These are phyloP conservation scores for Penicillium bialowiezense DNA, from an alignment of 495 filamentous ascomycete genomes.

Conservation along the genomic window DNA sequence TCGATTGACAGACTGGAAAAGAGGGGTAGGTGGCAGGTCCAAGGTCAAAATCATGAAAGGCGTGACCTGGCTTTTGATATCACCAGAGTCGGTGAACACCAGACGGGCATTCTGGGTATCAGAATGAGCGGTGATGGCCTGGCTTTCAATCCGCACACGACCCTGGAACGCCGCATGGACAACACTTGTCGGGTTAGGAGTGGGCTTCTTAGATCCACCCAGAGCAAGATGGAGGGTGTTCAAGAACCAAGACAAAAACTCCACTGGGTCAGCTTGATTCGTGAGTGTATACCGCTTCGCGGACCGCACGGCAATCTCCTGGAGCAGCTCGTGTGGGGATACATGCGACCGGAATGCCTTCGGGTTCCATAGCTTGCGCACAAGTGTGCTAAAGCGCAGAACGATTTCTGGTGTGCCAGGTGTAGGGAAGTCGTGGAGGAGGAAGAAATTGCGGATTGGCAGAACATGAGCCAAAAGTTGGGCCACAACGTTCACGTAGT, in stretches of 20 bases:
- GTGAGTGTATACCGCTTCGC: conserved; percentile 92
- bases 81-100: conserved; percentile 87
- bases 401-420: conserved; percentile 54
- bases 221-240: conserved; percentile 91
- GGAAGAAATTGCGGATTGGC: conserved; percentile 88
- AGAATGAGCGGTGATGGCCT: conserved; percentile 89
- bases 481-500: conserved; percentile 96
- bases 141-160: conserved; percentile 84
- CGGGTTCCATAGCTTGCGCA: conserved; percentile 98
- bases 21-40: conserved; percentile 85
- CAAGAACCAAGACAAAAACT: conserved; percentile 95
- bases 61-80: conserved; percentile 69
- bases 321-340: conserved; percentile 93
- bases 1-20: conserved; percentile 92
- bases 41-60: conserved; percentile 89
- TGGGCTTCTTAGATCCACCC: conserved; percentile 84
- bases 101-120: conserved; percentile 79
- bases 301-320: conserved; percentile 86
- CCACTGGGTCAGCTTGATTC: conserved; percentile 88
- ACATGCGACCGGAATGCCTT: conserved; percentile 96
- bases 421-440: conserved; percentile 64
- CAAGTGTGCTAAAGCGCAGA: conserved; percentile 82
- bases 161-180: conserved; percentile 94
- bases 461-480: conserved; percentile 88
- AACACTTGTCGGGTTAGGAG: conserved; percentile 60